Evolutionary conservation across 179 eudicot species (phyloP).

Genomic region (Camellia oleifera): DNA sequence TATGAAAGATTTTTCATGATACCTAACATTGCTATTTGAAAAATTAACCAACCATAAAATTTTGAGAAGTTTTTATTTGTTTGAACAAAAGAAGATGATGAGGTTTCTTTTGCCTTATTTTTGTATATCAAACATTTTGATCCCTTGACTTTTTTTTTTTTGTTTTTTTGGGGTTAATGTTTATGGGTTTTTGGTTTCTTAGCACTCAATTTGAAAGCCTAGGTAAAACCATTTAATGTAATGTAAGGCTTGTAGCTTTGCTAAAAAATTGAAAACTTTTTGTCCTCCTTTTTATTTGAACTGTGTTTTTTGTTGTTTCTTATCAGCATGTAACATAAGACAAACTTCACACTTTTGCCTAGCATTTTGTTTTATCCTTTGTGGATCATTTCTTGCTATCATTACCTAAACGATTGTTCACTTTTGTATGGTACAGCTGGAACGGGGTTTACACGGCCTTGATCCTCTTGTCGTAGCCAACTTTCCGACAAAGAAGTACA

Average conservation of each 20-base stretch:
- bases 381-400: too few relatives aligned
- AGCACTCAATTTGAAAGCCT: too few relatives aligned
- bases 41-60: too few relatives aligned
- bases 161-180: too few relatives aligned
- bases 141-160: too few relatives aligned
- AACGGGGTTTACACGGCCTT: slow-evolving; percentile 65
- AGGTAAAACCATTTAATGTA: neutral
- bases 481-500: slow-evolving; percentile 74
- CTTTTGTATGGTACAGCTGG: slow-evolving; percentile 51
- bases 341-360: neutral
- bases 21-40: too few relatives aligned
- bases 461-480: slow-evolving; percentile 63
- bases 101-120: too few relatives aligned
- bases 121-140: too few relatives aligned
- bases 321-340: neutral
- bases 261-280: neutral
- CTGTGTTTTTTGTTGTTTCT: slow-evolving; percentile 4
- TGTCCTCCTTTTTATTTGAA: neutral
- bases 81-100: too few relatives aligned
- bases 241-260: neutral
- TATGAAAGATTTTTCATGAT: too few relatives aligned
- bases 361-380: neutral
- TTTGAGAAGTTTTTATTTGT: too few relatives aligned
- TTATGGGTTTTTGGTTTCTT: too few relatives aligned
- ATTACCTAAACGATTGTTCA: slow-evolving; percentile 11